A percentile compares a stretch with the other conserved stretches of the same genome.
These are phyloP conservation scores for Adansonia grandidieri DNA, from an alignment of 441 rosid genomes.

Conservation along the genomic window DNA sequence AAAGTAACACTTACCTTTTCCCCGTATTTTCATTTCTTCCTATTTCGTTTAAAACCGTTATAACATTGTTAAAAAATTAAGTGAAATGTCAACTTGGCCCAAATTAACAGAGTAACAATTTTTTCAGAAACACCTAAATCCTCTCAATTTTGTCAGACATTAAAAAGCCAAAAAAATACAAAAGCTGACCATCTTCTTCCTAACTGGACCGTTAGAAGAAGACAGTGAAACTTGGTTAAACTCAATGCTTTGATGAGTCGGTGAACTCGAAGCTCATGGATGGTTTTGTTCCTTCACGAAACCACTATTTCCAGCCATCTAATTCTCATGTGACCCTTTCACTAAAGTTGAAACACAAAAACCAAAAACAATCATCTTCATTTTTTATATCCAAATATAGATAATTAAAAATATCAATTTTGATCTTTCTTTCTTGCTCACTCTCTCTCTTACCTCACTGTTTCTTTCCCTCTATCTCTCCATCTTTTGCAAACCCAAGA, in stretches of 20 bases:
- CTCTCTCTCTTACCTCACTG: conserved; percentile 10
- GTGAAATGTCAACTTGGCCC: no score
- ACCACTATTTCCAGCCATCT: conserved; percentile 38
- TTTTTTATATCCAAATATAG: not conserved
- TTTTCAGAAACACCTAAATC: not conserved
- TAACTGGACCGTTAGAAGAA: conserved; percentile 39
- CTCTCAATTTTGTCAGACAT: not conserved
- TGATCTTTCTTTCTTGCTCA: conserved; percentile 27
- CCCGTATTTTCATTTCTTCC: no score
- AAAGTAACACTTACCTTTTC: no score
- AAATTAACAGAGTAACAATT: no score
- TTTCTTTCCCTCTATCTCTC: conserved; percentile 23
- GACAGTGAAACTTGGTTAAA: conserved; percentile 40
- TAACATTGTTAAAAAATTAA: no score
- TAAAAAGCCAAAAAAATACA: not conserved
- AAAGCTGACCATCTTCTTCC: conserved; percentile 44
- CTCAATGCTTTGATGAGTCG: conserved; percentile 37
- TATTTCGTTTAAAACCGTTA: no score
- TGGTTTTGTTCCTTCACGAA: conserved; percentile 37
- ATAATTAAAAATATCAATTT: not conserved
- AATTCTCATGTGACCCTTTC: conserved; percentile 51
- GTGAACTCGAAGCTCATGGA: conserved; percentile 40
- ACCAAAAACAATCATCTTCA: not conserved
- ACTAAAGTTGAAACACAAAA: conserved; percentile 34
- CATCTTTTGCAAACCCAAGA: conserved; percentile 24